A percentile compares a stretch with the other conserved stretches of the same genome.
phyloP scores from a whole-genome alignment of 2,329 filamentous ascomycete genomes.

The Sarocladiaceae sp. region DNA sequence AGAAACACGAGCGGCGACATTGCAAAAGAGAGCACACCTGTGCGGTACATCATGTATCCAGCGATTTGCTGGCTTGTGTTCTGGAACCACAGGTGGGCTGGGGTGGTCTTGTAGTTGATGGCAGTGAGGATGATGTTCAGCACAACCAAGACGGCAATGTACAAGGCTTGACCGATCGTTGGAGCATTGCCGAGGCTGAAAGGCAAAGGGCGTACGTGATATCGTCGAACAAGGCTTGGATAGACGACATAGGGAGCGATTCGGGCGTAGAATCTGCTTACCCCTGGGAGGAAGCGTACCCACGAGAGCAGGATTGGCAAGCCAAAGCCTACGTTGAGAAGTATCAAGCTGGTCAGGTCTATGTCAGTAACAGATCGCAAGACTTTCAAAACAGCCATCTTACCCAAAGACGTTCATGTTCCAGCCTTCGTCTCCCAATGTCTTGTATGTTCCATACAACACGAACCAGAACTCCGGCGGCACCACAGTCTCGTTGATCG shows the following conservation, averaged over 20 bases:
- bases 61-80: constrained; percentile 22
- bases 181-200: constrained; percentile 25
- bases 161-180: constrained; percentile 38
- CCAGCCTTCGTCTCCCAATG: neutral
- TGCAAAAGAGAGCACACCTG: constrained; percentile 35
- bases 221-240: constrained; percentile 1
- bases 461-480: neutral
- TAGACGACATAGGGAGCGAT: neutral
- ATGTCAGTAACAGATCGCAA: neutral
- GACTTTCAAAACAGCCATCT: neutral
- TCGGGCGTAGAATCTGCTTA: neutral
- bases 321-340: neutral
- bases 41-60: constrained; percentile 32
- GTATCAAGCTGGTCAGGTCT: neutral
- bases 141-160: constrained; percentile 33
- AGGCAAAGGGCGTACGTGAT: constrained; percentile 3
- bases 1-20: constrained; percentile 38
- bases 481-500: neutral
- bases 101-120: constrained; percentile 24
- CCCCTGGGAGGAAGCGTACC: neutral
- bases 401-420: constrained; percentile 1
- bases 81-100: constrained; percentile 19
- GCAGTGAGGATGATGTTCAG: constrained; percentile 31
- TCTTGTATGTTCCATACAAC: neutral
- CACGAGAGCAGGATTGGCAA: neutral